Percentiles rank a stretch among this genome's conserved stretches.
These are phyloP conservation scores for Paracamarosporium sp. DNA, from an alignment of 2,329 filamentous ascomycete genomes.

Conservation along the genomic window DNA sequence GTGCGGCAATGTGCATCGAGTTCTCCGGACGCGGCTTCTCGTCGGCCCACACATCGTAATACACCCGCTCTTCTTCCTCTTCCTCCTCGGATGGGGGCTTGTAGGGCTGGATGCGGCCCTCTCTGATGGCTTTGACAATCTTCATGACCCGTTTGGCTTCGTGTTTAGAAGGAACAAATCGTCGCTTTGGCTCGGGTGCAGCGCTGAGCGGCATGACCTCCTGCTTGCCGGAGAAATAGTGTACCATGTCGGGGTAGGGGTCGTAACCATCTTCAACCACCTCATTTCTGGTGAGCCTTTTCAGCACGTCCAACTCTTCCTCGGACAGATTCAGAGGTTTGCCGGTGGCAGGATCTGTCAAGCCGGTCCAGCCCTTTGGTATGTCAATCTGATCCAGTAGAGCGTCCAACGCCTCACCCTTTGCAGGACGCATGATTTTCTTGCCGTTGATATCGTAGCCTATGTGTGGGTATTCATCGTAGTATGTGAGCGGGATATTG, in stretches of 20 bases:
- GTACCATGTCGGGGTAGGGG: slow-evolving; percentile 89
- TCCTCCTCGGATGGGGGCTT: slow-evolving; percentile 77
- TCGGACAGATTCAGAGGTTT: slow-evolving; percentile 87
- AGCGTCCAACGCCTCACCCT: slow-evolving; percentile 90
- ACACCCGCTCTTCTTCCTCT: slow-evolving; percentile 73
- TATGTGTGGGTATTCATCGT: slow-evolving; percentile 97
- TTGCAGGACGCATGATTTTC: slow-evolving; percentile 94
- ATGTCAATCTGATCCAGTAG: slow-evolving; percentile 95
- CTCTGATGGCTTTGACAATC: slow-evolving; percentile 91
- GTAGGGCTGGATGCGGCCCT: slow-evolving; percentile 92
- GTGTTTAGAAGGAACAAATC: slow-evolving; percentile 95
- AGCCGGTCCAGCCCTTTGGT: slow-evolving; percentile 94
- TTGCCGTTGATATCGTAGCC: slow-evolving; percentile 99
- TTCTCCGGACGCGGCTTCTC: slow-evolving; percentile 83
- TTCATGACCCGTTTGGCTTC: slow-evolving; percentile 97
- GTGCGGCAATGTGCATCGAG: slow-evolving; percentile 92
- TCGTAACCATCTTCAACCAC: slow-evolving; percentile 87
- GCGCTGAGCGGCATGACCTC: slow-evolving; percentile 95
- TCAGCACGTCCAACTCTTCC: slow-evolving; percentile 87
- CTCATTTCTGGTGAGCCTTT: slow-evolving; percentile 88
- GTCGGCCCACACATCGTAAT: slow-evolving; percentile 94
- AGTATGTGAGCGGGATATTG: slow-evolving; percentile 91
- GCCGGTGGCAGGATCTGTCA: slow-evolving; percentile 92
- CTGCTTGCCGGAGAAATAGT: slow-evolving; percentile 89
- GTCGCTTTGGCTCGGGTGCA: slow-evolving; percentile 92